These are phyloP conservation scores for Neurospora sp. DNA, from an alignment of 495 filamentous ascomycete species.

Conservation along the genomic window DNA sequence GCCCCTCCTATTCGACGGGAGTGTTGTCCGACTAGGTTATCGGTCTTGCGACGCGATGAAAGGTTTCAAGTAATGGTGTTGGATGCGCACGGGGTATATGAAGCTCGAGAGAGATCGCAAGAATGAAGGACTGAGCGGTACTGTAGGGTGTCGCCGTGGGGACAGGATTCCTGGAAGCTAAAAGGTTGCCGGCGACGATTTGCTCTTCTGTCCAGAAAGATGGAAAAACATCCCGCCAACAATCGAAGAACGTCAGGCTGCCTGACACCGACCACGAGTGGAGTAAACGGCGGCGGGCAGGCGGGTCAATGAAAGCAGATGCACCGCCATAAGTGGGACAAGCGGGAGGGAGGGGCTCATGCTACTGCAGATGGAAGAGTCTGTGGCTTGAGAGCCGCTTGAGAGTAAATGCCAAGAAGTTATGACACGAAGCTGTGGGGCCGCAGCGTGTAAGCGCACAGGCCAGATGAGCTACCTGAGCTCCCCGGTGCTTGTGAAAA, in stretches of 20 bases:
- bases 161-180: not conserved
- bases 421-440: not conserved
- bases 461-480: not conserved
- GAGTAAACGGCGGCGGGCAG: not conserved
- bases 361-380: not conserved
- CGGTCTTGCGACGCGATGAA: not conserved
- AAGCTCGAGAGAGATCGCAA: conserved; percentile 4
- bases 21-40: not conserved
- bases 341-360: not conserved
- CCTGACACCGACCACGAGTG: conserved; percentile 1
- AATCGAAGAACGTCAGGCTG: conserved; percentile 17
- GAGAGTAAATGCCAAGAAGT: not conserved
- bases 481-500: not conserved
- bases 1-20: conserved; percentile 8
- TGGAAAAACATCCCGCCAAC: not conserved
- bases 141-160: not conserved
- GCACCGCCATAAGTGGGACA: not conserved
- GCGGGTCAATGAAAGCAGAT: not conserved
- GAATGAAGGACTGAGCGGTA: not conserved
- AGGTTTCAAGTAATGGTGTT: not conserved
- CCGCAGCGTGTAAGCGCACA: not conserved
- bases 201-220: conserved; percentile 5
- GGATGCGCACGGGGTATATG: not conserved
- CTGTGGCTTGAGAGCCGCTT: not conserved
- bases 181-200: conserved; percentile 7